A percentile compares a stretch with the other conserved stretches of the same genome.
Evolutionary conservation across 352 stramenopile species (phyloP).

Genomic region (Globisporangium spinosum): DNA sequence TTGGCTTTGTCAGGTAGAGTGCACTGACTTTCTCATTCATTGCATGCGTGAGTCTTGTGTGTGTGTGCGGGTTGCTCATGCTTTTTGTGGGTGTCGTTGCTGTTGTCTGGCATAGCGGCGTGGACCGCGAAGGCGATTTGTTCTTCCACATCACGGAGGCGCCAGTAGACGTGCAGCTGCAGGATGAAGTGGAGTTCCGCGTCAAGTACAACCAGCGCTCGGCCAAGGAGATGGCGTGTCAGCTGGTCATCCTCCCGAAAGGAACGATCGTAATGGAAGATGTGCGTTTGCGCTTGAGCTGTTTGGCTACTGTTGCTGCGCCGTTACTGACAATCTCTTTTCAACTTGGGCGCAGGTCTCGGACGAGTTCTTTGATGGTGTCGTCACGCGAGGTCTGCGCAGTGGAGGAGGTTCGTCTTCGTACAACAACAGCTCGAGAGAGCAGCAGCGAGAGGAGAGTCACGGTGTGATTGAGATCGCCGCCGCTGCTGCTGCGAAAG

Average conservation of each 20-base stretch:
- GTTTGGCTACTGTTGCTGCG: too few relatives aligned
- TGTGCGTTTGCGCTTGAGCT: slow-evolving; percentile 19
- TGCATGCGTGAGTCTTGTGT: not conserved
- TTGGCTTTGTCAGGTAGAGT: slow-evolving; percentile 44
- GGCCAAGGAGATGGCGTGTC: slow-evolving; percentile 66
- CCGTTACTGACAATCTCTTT: not conserved
- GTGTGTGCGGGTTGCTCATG: slow-evolving; percentile 19
- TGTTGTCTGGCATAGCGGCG: slow-evolving; percentile 27
- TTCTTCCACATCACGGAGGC: slow-evolving; percentile 85
- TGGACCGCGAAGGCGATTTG: slow-evolving; percentile 64
- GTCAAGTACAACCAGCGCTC: slow-evolving; percentile 72
- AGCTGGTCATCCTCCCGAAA: slow-evolving; percentile 61
- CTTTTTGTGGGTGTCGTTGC: not conserved
- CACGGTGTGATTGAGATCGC: slow-evolving; percentile 18
- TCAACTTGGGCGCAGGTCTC: slow-evolving; percentile 23
- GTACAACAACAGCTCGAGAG: slow-evolving; percentile 29
- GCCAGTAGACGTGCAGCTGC: slow-evolving; percentile 57
- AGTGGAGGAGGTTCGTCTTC: slow-evolving; percentile 20
- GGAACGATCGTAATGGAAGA: slow-evolving; percentile 74
- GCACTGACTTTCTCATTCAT: not conserved
- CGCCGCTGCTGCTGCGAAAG: slow-evolving; percentile 1
- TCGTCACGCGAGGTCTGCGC: slow-evolving; percentile 67
- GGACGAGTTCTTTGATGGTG: slow-evolving; percentile 50
- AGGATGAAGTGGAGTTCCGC: slow-evolving; percentile 75
- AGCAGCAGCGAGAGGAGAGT: slow-evolving; percentile 14